phyloP scores from a whole-genome alignment of 371 early-diverging fungal genomes.

The Zopfochytrium polystomum region DNA sequence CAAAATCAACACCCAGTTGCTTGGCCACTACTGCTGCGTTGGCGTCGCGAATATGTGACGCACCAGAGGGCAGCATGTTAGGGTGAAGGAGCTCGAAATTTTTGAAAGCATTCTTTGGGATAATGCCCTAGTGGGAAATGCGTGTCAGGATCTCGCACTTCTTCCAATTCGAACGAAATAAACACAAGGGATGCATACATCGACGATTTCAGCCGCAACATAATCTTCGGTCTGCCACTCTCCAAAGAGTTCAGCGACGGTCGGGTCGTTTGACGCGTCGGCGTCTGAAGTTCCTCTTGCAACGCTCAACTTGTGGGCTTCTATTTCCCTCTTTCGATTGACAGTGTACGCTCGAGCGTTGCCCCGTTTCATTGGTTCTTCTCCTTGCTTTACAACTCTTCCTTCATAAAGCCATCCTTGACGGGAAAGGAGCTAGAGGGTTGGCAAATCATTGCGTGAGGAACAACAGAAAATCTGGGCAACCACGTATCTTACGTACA shows the following conservation, averaged over 20 bases:
- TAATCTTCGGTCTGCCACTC: conserved; percentile 83
- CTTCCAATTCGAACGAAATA: background rate
- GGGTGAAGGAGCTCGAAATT: conserved; percentile 78
- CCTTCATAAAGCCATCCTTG: conserved; percentile 72
- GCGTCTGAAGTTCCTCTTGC: conserved; percentile 7
- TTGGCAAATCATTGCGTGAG: too few species aligned
- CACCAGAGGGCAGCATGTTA: conserved; percentile 82
- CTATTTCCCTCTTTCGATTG: conserved; percentile 44
- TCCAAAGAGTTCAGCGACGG: conserved; percentile 60
- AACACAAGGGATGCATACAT: conserved; percentile 40
- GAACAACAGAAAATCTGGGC: background rate
- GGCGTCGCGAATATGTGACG: conserved; percentile 61
- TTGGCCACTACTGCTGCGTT: conserved; percentile 65
- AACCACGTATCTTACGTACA: conserved; percentile 1
- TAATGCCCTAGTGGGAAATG: conserved; percentile 58
- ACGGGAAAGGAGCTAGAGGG: conserved; percentile 48
- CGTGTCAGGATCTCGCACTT: background rate
- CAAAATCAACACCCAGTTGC: conserved; percentile 73
- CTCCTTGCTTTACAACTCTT: conserved; percentile 46
- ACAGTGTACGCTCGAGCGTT: conserved; percentile 64
- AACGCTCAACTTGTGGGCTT: conserved; percentile 39
- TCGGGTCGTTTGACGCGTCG: conserved; percentile 4
- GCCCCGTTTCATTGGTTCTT: conserved; percentile 65
- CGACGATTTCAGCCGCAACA: conserved; percentile 59
- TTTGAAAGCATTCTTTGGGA: conserved; percentile 78